Base-by-base conservation (phyloP, 2,329 filamentous ascomycete species). In the Aspergillus clavatus region DNA sequence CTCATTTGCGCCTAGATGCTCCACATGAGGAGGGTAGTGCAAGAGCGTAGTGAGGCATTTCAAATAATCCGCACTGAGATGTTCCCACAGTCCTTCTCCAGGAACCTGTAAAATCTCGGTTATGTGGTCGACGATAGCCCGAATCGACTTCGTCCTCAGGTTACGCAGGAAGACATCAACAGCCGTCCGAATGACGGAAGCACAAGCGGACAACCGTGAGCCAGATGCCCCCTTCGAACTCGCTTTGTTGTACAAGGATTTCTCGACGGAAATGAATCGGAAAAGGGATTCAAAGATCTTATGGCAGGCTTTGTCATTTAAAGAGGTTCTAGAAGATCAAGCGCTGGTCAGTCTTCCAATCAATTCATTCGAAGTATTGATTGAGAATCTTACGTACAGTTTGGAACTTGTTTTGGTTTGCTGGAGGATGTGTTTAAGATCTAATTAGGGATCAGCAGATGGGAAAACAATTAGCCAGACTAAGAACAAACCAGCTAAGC, bases 271-370 rank as follows among this genome's bases (percentile, higher is more conserved):
- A 77, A 84, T 76, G 52, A 82, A 83, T 43, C 79, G 77, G 60
- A 96, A 95, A 2, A 97, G 72, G 1, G 81, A 79, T 59, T 96
- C 89, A 56, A 88, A 87, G 35, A 96, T 82, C 47, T 80, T 79
- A 60, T 93, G 85, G 55, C 87, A 95, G n/a, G 79, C 79, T 61
- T 86, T 87, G 61, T 95, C 88, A 37, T 78, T 79, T 26, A 95
- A 72, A 5, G 61, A 58, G 26, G 72, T 65, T 50, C 69, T 70
- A 40, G 45, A 37, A 40, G 36, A 18, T 22, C n/a, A 19, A 14
- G 33, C 45, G 29, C 7, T n/a, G 18, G 45, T 59, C 42, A 60
- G 53, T 43, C 19, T 36, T 11, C 19, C 10, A 23, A 18, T 14
- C 29, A 26, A 21, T 6, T 3, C 7, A 35, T 18, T 35, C 5